phyloP scores from a whole-genome alignment of 805 yeast genomes.

The Teunomyces funiuensis region DNA sequence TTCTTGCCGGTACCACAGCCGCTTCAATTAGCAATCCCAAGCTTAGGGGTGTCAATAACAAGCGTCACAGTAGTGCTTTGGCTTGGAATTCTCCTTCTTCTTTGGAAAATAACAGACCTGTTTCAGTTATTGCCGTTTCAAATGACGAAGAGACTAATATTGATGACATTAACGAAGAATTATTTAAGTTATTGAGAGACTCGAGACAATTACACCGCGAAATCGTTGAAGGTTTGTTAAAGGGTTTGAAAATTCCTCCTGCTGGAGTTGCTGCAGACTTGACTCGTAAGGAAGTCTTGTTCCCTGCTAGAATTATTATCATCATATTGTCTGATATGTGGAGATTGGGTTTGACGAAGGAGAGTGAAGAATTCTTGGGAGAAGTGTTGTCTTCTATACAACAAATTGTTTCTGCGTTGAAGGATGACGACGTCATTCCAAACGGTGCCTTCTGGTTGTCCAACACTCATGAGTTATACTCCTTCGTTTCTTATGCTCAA shows the following conservation, averaged over 20 bases:
- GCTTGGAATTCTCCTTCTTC: slow-evolving; percentile 33
- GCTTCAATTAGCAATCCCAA: slow-evolving; percentile 23
- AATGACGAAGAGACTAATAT: slow-evolving; percentile 52
- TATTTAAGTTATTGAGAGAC: slow-evolving; percentile 68
- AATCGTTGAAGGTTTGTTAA: slow-evolving; percentile 81
- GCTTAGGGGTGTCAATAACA: slow-evolving; percentile 33
- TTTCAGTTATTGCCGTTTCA: slow-evolving; percentile 60
- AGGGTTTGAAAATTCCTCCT: slow-evolving; percentile 81
- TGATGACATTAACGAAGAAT: slow-evolving; percentile 73
- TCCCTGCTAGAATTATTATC: slow-evolving; percentile 94
- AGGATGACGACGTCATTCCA: slow-evolving; percentile 83
- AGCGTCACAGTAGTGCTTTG: slow-evolving; percentile 41
- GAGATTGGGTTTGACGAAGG: slow-evolving; percentile 91
- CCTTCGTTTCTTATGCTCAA: slow-evolving; percentile 93
- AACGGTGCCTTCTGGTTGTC: slow-evolving; percentile 98
- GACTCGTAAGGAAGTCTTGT: slow-evolving; percentile 85
- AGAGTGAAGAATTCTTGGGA: slow-evolving; percentile 87
- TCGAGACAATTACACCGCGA: slow-evolving; percentile 75
- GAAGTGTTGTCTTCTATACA: slow-evolving; percentile 87
- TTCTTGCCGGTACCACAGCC: slow-evolving; percentile 31
- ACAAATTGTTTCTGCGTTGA: slow-evolving; percentile 71
- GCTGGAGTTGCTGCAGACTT: slow-evolving; percentile 82
- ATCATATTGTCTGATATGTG: slow-evolving; percentile 95
- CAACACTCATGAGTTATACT: slow-evolving; percentile 90
- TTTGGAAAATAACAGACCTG: slow-evolving; percentile 54